A percentile compares a stretch with the other conserved stretches of the same genome.
phyloP scores from a whole-genome alignment of 1,284 basidiomycete species.

The Ceratobasidium papillatum region DNA sequence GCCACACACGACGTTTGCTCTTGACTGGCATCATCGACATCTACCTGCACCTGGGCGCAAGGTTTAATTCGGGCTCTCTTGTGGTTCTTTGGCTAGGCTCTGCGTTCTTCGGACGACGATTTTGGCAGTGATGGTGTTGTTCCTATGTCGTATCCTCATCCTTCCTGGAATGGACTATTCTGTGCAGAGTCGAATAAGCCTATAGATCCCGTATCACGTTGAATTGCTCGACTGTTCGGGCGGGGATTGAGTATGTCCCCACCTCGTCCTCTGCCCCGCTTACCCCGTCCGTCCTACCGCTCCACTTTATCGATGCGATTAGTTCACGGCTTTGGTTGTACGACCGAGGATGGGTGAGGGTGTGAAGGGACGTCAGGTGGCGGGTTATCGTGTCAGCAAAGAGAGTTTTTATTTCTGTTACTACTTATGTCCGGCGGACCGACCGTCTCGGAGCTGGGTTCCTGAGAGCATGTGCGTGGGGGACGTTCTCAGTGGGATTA shows the following conservation, averaged over 20 bases:
- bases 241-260: not conserved
- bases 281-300: not conserved
- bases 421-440: not conserved
- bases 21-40: not conserved
- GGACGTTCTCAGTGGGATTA: conserved; percentile 8
- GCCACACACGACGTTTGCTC: not conserved
- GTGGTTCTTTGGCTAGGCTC: not conserved
- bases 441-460: conserved; percentile 14
- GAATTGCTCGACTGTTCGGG: not conserved
- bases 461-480: conserved; percentile 21
- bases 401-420: not conserved
- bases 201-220: not conserved
- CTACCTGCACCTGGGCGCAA: not conserved
- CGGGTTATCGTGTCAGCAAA: not conserved
- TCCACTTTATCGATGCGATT: conserved; percentile 8
- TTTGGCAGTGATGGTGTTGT: not conserved
- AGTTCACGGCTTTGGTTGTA: too few species aligned
- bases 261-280: not conserved
- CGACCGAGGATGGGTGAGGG: not conserved
- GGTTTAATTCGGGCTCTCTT: not conserved
- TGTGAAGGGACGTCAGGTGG: not conserved
- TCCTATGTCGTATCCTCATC: not conserved
- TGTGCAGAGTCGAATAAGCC: not conserved
- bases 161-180: not conserved
- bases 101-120: not conserved